Evolutionary conservation across 345 rosid genomes (phyloP).

Genomic region (Sisymbrium altissimum): DNA sequence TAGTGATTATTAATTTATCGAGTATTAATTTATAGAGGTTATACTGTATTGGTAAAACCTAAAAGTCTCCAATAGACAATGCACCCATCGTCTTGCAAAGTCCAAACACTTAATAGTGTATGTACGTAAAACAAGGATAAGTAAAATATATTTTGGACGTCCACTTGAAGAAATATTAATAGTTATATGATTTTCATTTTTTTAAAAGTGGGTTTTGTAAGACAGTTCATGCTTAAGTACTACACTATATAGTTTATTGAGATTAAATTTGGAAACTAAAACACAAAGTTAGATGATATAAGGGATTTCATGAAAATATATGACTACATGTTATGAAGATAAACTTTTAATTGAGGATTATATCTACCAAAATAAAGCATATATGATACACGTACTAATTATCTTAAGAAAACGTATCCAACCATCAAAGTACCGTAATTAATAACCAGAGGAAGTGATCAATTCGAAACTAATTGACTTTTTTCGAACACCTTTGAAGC

Average conservation of each 20-base stretch:
- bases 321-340: background rate
- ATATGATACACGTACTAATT: background rate
- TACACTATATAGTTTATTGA: background rate
- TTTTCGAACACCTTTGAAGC: too few relatives aligned
- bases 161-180: background rate
- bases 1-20: too few relatives aligned
- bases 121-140: background rate
- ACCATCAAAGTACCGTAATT: background rate
- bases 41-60: too few relatives aligned
- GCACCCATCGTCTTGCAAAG: constrained; percentile 26
- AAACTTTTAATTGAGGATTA: background rate
- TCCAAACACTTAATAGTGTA: constrained; percentile 10
- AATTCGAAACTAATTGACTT: background rate
- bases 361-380: background rate
- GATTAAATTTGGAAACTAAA: background rate
- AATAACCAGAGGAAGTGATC: background rate
- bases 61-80: constrained; percentile 27
- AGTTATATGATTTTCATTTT: background rate
- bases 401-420: background rate
- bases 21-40: too few relatives aligned
- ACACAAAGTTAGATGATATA: background rate
- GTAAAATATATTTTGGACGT: background rate
- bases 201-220: background rate
- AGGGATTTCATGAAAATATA: background rate
- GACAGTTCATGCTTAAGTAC: background rate